Evolutionary conservation across 352 stramenopile genomes (phyloP).

Genomic region (Pelagophyceae sp.): DNA sequence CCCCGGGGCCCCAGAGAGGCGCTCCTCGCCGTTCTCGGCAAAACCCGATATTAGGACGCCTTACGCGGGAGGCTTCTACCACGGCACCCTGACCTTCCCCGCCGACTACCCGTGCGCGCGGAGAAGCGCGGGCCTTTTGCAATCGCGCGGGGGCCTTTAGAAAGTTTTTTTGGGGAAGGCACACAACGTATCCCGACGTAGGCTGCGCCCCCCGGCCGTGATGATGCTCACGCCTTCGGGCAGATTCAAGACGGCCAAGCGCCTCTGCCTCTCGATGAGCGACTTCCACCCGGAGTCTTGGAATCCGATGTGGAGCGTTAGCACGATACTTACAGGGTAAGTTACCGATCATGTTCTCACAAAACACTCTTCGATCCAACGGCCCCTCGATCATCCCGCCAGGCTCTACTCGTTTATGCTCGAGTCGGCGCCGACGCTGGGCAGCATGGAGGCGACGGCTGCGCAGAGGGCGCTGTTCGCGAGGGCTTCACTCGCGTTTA

Average conservation of each 20-base stretch:
- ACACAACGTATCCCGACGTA: no score
- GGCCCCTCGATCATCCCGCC: no score
- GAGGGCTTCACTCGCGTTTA: constrained; percentile 53
- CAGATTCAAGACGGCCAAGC: constrained; percentile 83
- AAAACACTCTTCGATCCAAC: no score
- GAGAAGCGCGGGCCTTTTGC: no score
- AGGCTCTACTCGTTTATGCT: constrained; percentile 72
- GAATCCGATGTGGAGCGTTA: constrained; percentile 79
- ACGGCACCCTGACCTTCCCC: constrained; percentile 56
- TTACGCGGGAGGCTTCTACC: constrained; percentile 73
- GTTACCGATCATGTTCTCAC: no score
- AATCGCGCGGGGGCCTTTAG: no score
- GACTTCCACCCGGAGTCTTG: constrained; percentile 86
- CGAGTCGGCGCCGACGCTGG: constrained; percentile 48
- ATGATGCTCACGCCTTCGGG: constrained; percentile 87
- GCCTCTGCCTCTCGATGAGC: constrained; percentile 86
- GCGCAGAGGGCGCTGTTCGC: constrained; percentile 65
- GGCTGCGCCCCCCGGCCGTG: constrained; percentile 85
- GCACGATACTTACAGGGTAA: constrained; percentile 73
- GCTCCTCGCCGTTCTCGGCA: no score
- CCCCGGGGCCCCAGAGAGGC: no score
- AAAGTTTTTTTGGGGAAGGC: no score
- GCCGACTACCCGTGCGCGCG: constrained; percentile 3
- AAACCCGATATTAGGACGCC: no score
- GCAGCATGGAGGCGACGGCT: constrained; percentile 66